Base-by-base conservation (phyloP, 2,329 filamentous ascomycete genomes). In the Plectosphaerella plurivora region DNA sequence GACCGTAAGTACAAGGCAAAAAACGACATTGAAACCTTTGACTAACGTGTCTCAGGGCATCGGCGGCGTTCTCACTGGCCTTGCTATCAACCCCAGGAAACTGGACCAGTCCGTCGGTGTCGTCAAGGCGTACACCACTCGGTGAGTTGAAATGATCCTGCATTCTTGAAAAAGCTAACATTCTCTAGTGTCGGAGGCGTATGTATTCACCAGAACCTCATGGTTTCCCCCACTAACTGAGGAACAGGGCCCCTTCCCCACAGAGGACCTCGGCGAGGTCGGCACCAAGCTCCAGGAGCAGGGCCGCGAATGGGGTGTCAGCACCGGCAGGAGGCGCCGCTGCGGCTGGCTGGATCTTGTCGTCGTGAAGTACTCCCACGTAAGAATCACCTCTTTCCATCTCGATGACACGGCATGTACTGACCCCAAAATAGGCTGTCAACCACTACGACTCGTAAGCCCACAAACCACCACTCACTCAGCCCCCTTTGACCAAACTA, bases 61-160 rank as follows among this genome's bases (percentile, higher is more conserved):
- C n/a, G 56, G 53, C 10, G 57, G 57, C 44, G 49, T 57, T 16
- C 51, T 57, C 37, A 55, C 53, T 1, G 56, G 56, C 77, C 72
- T 88, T 12, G 77, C 77, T 36, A 67, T 88, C 45, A 81, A 82
- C 63, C 83, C 81, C 55, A 78, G 73, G 57, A 83, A 82, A 56
- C 74, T 88, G 55, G 77, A 74, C 50, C 77, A 72, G 55, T 76
- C 82, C 45, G 79, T 87, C 57, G 85, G 85, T 51, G 84, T 88
- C 11, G 84, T 87, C 25, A 88, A 88, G 66, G 83, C 84, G 28
- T 87, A 49, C 47, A 49, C 47, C 24, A 49, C 47, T 87, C 58
- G 85, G 84, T 51, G 83, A 88, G 12, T 83, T 87, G 22, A 88
- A 65, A 83, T 33, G 28, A 12, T 33, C 83, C 33, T 87, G 84